Evolutionary conservation across 495 filamentous ascomycete genomes (phyloP).

Genomic region (Aspergillus wentii): DNA sequence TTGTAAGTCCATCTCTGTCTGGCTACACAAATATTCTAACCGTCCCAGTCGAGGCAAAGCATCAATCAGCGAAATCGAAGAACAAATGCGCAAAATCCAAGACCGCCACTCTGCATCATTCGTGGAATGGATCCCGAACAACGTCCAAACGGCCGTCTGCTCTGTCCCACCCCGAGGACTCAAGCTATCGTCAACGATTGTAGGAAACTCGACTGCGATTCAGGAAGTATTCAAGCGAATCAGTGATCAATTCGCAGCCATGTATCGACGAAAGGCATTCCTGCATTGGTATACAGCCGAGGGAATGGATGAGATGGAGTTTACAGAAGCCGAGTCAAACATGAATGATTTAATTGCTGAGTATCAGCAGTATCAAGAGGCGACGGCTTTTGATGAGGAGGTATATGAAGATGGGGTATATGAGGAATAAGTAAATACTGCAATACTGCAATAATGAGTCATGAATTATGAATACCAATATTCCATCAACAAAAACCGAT

Average conservation of each 20-base stretch:
- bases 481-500: too few relatives aligned
- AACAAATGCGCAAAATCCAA: slow-evolving; percentile 99
- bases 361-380: slow-evolving; percentile 99
- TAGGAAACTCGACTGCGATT: slow-evolving; percentile 99
- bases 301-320: slow-evolving; percentile 99
- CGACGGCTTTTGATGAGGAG: slow-evolving; percentile 72
- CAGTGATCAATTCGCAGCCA: slow-evolving; percentile 98
- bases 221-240: slow-evolving; percentile 99
- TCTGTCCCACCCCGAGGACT: slow-evolving; percentile 97
- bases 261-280: slow-evolving; percentile 99
- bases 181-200: slow-evolving; percentile 99
- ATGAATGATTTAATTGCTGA: slow-evolving; percentile 99
- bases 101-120: slow-evolving; percentile 99
- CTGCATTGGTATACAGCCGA: slow-evolving; percentile 99
- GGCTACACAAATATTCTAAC: neutral
- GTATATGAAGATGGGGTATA: too few relatives aligned
- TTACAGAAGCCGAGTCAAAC: slow-evolving; percentile 99
- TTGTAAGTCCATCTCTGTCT: slow-evolving; percentile 50
- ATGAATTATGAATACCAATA: too few relatives aligned
- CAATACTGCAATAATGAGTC: too few relatives aligned
- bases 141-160: slow-evolving; percentile 99
- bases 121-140: slow-evolving; percentile 99
- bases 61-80: slow-evolving; percentile 99
- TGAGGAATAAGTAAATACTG: too few relatives aligned
- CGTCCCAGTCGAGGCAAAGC: slow-evolving; percentile 87